These are phyloP conservation scores for Pachysandra terminalis DNA, from an alignment of 164 flowering plant genomes.

Conservation along the genomic window DNA sequence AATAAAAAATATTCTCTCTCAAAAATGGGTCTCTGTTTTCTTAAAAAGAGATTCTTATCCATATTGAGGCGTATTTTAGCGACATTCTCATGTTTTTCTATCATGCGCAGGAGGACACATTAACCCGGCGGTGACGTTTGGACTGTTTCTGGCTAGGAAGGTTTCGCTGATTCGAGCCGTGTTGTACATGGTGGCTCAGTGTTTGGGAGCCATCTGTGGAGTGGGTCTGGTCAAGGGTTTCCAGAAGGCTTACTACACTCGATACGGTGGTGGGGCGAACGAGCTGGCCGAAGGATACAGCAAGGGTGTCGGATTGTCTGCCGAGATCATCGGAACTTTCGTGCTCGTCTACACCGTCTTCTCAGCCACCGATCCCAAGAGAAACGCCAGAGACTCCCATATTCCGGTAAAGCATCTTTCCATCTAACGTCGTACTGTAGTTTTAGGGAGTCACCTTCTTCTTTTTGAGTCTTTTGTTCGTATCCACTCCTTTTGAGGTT, in stretches of 20 bases:
- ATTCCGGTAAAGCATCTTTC: constrained; percentile 63
- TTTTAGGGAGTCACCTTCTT: too few relatives aligned
- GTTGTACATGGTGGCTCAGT: constrained; percentile 84
- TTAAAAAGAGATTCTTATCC: too few relatives aligned
- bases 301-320: constrained; percentile 69
- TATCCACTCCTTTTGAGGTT: background rate
- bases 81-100: too few relatives aligned
- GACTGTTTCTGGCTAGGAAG: constrained; percentile 78
- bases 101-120: constrained; percentile 76
- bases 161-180: constrained; percentile 72
- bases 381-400: constrained; percentile 89
- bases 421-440: background rate
- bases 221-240: constrained; percentile 80
- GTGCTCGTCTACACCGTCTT: constrained; percentile 97
- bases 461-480: too few relatives aligned
- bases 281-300: constrained; percentile 52
- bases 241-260: constrained; percentile 51
- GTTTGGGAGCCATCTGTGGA: constrained; percentile 87
- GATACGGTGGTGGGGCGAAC: constrained; percentile 80
- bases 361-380: constrained; percentile 95
- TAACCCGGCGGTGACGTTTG: constrained; percentile 90
- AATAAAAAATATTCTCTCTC: too few relatives aligned
- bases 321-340: constrained; percentile 93
- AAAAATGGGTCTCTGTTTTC: too few relatives aligned
- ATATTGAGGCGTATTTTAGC: too few relatives aligned